Evolutionary conservation across 345 rosid genomes (phyloP).

Genomic region (Gossypium rotundifolium): DNA sequence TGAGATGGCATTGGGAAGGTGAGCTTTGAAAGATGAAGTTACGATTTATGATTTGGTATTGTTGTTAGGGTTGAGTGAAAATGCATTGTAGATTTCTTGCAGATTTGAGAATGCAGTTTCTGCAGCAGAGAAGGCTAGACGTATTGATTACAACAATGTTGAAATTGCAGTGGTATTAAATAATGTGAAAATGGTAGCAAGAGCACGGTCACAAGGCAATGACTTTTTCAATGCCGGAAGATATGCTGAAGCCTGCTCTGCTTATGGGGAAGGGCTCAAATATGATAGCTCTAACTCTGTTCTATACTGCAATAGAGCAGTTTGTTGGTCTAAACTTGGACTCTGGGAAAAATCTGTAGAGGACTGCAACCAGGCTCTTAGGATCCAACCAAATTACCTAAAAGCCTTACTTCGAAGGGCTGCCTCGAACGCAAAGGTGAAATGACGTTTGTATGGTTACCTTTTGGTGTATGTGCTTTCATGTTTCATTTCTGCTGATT

Average conservation of each 20-base stretch:
- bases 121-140: slow-evolving; percentile 69
- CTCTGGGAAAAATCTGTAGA: slow-evolving; percentile 78
- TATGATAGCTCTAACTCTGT: slow-evolving; percentile 59
- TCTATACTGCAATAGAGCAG: slow-evolving; percentile 94
- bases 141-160: slow-evolving; percentile 46
- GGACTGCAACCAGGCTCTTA: slow-evolving; percentile 80
- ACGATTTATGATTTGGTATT: not conserved
- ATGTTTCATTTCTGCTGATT: not conserved
- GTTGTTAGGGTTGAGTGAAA: slow-evolving; percentile 32
- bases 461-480: not conserved
- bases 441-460: not conserved
- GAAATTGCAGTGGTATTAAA: slow-evolving; percentile 55
- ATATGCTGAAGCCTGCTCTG: slow-evolving; percentile 75
- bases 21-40: slow-evolving; percentile 30
- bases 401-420: slow-evolving; percentile 92
- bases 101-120: slow-evolving; percentile 89
- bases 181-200: slow-evolving; percentile 63
- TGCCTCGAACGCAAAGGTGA: slow-evolving; percentile 85
- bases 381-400: slow-evolving; percentile 60
- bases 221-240: slow-evolving; percentile 74
- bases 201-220: slow-evolving; percentile 75
- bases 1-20: slow-evolving; percentile 95
- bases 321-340: slow-evolving; percentile 95
- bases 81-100: slow-evolving; percentile 49
- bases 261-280: slow-evolving; percentile 90